A percentile compares a stretch with the other conserved stretches of the same genome.
Conservation (phyloP, 179 eudicot species). For the Sideroxylon spinosum region DNA sequence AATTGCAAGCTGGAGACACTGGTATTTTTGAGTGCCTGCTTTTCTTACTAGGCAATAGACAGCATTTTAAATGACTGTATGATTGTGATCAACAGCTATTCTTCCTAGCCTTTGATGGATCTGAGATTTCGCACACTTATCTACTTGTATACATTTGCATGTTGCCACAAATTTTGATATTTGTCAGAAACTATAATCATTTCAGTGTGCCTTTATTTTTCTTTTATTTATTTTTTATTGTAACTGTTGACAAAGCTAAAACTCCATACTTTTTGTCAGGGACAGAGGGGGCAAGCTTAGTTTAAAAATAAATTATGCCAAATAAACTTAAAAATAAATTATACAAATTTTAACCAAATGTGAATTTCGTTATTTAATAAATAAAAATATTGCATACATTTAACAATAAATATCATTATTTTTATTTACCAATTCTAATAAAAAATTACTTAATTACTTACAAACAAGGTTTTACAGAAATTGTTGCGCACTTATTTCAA, state of each 20-base stretch:
- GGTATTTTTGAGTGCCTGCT: constrained; percentile 40
- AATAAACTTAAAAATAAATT: too few relatives aligned
- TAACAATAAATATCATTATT: too few relatives aligned
- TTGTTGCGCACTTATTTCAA: too few relatives aligned
- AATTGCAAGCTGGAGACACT: constrained; percentile 98
- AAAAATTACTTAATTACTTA: too few relatives aligned
- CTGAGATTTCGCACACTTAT: background rate
- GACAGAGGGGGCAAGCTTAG: too few relatives aligned
- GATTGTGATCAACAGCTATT: background rate
- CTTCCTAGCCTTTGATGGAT: constrained; percentile 2
- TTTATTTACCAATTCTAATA: too few relatives aligned
- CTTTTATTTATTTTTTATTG: background rate
- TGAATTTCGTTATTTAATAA: too few relatives aligned
- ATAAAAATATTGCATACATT: too few relatives aligned
- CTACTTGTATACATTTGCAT: background rate
- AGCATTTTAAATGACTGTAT: background rate
- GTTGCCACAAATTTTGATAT: background rate
- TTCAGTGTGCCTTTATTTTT: background rate
- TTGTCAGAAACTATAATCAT: background rate
- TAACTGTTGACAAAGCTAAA: background rate
- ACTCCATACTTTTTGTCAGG: too few relatives aligned
- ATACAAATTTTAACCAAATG: too few relatives aligned
- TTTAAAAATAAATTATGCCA: too few relatives aligned
- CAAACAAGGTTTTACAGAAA: too few relatives aligned
- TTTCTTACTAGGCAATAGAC: constrained; percentile 14